Evolutionary conservation across 2,329 filamentous ascomycete genomes (phyloP).

Genomic region (Fusarium dimerum): DNA sequence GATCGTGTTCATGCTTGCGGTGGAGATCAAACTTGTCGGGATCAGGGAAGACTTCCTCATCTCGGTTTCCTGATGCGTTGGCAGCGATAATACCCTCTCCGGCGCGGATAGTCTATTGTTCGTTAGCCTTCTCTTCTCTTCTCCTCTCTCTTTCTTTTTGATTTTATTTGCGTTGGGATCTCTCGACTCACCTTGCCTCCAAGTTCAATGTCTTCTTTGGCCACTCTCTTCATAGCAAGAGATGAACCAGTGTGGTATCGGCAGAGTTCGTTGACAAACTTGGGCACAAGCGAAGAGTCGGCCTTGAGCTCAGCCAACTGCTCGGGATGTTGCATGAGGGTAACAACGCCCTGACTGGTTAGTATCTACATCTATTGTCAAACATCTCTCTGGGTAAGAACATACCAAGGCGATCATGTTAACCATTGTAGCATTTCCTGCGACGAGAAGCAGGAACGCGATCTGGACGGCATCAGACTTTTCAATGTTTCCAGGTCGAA

Average conservation of each 20-base stretch:
- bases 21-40: constrained; percentile 47
- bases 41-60: constrained; percentile 44
- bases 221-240: constrained; percentile 48
- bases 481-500: constrained; percentile 39
- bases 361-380: constrained; percentile 1
- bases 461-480: constrained; percentile 47
- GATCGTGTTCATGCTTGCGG: constrained; percentile 35
- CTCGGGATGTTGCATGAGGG: constrained; percentile 43
- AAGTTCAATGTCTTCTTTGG: constrained; percentile 47
- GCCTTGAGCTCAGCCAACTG: constrained; percentile 44
- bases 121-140: neutral
- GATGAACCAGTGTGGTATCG: constrained; percentile 50
- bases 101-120: constrained; percentile 38
- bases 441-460: constrained; percentile 50
- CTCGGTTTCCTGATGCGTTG: constrained; percentile 47
- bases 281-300: constrained; percentile 37
- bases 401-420: constrained; percentile 50
- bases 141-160: neutral
- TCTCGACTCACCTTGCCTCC: constrained; percentile 37
- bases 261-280: constrained; percentile 51
- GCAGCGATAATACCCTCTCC: constrained; percentile 49
- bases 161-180: neutral
- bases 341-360: constrained; percentile 41
- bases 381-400: neutral
- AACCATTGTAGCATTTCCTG: constrained; percentile 54